Evolutionary conservation across 148 eudicot genomes (phyloP).

Genomic region (Fagopyrum esculentum): DNA sequence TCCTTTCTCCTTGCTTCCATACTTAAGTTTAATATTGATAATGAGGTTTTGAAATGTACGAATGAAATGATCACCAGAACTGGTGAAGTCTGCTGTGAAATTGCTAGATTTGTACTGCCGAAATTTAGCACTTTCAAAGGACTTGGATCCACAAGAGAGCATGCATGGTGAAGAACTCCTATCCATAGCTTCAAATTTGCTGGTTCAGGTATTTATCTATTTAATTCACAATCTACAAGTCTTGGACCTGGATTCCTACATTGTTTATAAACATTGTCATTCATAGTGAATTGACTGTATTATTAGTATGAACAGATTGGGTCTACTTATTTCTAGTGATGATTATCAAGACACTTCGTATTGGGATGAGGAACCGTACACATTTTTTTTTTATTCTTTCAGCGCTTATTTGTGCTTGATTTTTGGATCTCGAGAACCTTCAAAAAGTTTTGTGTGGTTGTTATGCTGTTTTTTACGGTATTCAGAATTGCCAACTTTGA

Average conservation of each 20-base stretch:
- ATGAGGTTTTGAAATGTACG: not conserved
- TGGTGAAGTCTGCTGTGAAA: constrained; percentile 47
- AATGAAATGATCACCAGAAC: constrained; percentile 35
- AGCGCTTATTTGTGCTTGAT: not conserved
- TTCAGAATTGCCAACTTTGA: not conserved
- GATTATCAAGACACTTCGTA: not conserved
- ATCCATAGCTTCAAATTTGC: constrained; percentile 55
- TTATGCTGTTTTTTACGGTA: not conserved
- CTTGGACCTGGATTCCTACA: too few relatives aligned
- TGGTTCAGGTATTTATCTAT: constrained; percentile 62
- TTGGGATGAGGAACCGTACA: not conserved
- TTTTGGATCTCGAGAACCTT: not conserved
- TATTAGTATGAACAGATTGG: too few relatives aligned
- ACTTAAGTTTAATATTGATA: not conserved
- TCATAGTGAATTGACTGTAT: not conserved
- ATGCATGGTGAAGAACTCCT: constrained; percentile 94
- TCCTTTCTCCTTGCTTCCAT: not conserved
- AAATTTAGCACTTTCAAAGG: constrained; percentile 80
- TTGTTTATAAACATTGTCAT: too few relatives aligned
- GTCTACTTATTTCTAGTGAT: not conserved
- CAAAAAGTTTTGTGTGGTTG: not conserved
- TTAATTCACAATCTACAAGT: not conserved
- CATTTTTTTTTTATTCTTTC: not conserved
- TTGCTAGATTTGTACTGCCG: constrained; percentile 60
- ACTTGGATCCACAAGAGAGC: constrained; percentile 86